Evolutionary conservation across 306 rosid species (phyloP).

Genomic region (Calophaca sinica): DNA sequence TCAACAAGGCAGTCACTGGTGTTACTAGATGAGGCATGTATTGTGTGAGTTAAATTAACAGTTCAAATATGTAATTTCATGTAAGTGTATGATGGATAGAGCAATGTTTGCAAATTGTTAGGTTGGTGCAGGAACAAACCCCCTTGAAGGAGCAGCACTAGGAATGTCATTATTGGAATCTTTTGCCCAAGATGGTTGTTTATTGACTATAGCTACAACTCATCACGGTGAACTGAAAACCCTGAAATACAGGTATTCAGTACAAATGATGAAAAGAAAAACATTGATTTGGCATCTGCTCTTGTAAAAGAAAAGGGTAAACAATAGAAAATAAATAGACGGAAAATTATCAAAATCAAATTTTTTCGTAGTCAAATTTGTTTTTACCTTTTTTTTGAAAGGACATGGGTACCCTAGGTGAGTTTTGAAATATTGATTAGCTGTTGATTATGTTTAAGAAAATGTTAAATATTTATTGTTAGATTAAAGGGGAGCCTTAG

Average conservation of each 20-base stretch:
- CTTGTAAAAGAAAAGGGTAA: not conserved
- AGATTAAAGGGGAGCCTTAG: not conserved
- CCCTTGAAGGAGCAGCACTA: slow-evolving; percentile 97
- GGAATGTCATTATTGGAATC: slow-evolving; percentile 93
- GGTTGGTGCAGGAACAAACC: slow-evolving; percentile 99
- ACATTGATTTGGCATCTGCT: not conserved
- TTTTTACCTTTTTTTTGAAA: not conserved
- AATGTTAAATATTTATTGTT: not conserved
- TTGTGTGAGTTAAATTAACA: slow-evolving; percentile 16
- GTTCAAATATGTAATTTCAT: slow-evolving; percentile 33
- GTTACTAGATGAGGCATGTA: slow-evolving; percentile 87
- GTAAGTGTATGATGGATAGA: slow-evolving; percentile 15
- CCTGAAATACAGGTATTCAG: slow-evolving; percentile 87
- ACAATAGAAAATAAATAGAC: slow-evolving; percentile 12
- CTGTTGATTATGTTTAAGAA: slow-evolving; percentile 1
- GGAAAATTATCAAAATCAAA: slow-evolving; percentile 5
- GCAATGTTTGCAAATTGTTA: slow-evolving; percentile 50
- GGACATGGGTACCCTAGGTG: not conserved
- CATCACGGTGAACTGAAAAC: slow-evolving; percentile 99
- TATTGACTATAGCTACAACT: slow-evolving; percentile 89
- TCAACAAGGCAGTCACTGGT: slow-evolving; percentile 82
- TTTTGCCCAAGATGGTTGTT: slow-evolving; percentile 77
- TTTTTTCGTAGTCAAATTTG: not conserved
- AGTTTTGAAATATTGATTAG: slow-evolving; percentile 10
- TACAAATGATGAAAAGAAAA: slow-evolving; percentile 34